Evolutionary conservation across 2,329 filamentous ascomycete genomes (phyloP).

Genomic region (Triangularia verruculosa): DNA sequence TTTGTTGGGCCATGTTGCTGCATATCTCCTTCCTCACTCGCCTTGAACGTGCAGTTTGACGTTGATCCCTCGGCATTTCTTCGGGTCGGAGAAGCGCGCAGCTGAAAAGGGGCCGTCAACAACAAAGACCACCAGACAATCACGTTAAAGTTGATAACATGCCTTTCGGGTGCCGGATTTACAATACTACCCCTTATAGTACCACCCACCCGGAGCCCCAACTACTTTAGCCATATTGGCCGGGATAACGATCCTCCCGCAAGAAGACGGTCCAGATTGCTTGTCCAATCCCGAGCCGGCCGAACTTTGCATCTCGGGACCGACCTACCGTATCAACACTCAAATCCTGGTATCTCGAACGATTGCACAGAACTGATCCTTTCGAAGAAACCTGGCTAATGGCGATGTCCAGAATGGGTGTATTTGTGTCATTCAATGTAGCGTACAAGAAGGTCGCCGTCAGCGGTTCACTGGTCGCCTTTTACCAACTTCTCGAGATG

Average conservation of each 20-base stretch:
- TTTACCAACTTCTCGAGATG: not conserved
- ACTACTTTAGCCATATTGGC: constrained; percentile 1
- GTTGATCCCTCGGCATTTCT: not conserved
- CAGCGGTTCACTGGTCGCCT: not conserved
- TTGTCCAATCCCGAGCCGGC: constrained; percentile 1
- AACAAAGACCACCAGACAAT: not conserved
- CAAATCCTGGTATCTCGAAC: not conserved
- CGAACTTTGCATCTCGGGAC: not conserved
- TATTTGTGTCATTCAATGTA: too few species aligned
- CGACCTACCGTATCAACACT: not conserved
- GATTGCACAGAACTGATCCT: not conserved
- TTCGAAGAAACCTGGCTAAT: too few species aligned
- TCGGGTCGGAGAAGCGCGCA: not conserved
- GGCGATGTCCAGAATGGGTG: too few species aligned
- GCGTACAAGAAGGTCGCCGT: too few species aligned
- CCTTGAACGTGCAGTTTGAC: not conserved
- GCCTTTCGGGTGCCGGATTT: constrained; percentile 1
- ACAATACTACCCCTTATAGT: not conserved
- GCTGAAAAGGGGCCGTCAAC: not conserved
- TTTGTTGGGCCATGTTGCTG: not conserved
- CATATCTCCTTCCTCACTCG: not conserved
- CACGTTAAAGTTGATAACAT: not conserved
- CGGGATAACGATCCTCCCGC: not conserved
- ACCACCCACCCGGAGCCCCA: not conserved
- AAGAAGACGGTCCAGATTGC: not conserved